phyloP scores from a whole-genome alignment of 805 yeast genomes.

The Wickerhamiella brachini region DNA sequence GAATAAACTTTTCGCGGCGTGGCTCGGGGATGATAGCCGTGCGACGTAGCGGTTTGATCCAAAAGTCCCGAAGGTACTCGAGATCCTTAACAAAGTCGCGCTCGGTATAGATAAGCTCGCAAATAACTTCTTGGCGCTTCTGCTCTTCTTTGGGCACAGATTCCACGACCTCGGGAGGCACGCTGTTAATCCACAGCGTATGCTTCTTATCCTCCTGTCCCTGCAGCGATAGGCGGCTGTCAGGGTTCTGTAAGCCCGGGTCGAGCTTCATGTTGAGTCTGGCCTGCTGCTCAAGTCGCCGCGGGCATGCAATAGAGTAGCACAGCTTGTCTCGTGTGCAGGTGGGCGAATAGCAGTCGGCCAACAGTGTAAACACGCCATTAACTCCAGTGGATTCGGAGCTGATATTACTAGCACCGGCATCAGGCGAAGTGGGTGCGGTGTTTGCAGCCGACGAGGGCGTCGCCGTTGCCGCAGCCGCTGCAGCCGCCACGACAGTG shows the following conservation, averaged over 20 bases:
- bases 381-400: slow-evolving; percentile 33
- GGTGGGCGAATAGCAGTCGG: slow-evolving; percentile 95
- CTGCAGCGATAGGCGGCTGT: slow-evolving; percentile 49
- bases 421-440: slow-evolving; percentile 4
- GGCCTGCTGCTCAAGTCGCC: slow-evolving; percentile 91
- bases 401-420: slow-evolving; percentile 1
- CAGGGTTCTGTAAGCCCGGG: slow-evolving; percentile 71
- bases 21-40: slow-evolving; percentile 77
- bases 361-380: slow-evolving; percentile 84
- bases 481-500: slow-evolving; percentile 12
- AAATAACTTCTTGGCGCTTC: slow-evolving; percentile 88
- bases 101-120: slow-evolving; percentile 87
- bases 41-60: slow-evolving; percentile 81
- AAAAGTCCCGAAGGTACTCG: slow-evolving; percentile 83
- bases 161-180: slow-evolving; percentile 64
- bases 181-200: slow-evolving; percentile 88
- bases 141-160: slow-evolving; percentile 70
- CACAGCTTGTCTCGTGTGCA: slow-evolving; percentile 81
- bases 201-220: slow-evolving; percentile 63
- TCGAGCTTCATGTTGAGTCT: slow-evolving; percentile 77
- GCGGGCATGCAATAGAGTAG: slow-evolving; percentile 92
- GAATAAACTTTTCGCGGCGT: slow-evolving; percentile 79
- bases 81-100: slow-evolving; percentile 89
- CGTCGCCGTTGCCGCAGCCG: neutral
- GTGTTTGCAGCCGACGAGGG: neutral